Evolutionary conservation across 495 filamentous ascomycete species (phyloP).

Genomic region (Hyaloscypha variabilis): DNA sequence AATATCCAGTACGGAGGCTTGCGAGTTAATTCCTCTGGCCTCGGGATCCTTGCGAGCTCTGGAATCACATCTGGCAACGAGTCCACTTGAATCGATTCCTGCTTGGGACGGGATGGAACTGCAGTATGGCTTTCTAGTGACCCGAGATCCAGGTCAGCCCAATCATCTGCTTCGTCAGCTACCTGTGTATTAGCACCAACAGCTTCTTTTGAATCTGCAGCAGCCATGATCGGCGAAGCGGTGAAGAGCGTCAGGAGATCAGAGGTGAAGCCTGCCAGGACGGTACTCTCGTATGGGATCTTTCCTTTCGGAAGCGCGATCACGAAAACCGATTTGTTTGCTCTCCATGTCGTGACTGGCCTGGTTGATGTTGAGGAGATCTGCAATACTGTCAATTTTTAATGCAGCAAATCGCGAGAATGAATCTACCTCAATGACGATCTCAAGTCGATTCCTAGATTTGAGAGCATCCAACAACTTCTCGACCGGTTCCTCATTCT

Average conservation of each 20-base stretch:
- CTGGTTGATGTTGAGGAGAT: constrained; percentile 18
- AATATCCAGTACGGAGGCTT: constrained; percentile 27
- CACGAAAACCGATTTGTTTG: constrained; percentile 20
- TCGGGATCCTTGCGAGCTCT: constrained; percentile 15
- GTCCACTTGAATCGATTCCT: background rate
- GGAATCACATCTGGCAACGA: constrained; percentile 5
- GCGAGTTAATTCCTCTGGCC: constrained; percentile 22
- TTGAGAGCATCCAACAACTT: constrained; percentile 23
- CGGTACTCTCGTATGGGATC: background rate
- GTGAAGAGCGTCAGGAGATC: constrained; percentile 22
- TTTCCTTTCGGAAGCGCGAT: constrained; percentile 16
- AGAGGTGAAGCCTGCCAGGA: constrained; percentile 16
- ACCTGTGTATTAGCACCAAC: background rate
- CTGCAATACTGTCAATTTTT: constrained; percentile 5
- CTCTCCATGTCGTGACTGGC: constrained; percentile 19
- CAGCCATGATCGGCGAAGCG: constrained; percentile 12
- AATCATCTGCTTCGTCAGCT: constrained; percentile 19
- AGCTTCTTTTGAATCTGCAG: background rate
- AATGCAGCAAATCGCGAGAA: background rate
- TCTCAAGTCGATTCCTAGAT: constrained; percentile 6
- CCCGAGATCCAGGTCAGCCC: constrained; percentile 21
- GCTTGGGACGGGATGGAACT: constrained; percentile 2
- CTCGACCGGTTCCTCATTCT: constrained; percentile 29
- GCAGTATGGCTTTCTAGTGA: constrained; percentile 7
- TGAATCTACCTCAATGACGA: constrained; percentile 19